Conservation (phyloP, 345 rosid genomes). For the Xanthoceras sorbifolium region DNA sequence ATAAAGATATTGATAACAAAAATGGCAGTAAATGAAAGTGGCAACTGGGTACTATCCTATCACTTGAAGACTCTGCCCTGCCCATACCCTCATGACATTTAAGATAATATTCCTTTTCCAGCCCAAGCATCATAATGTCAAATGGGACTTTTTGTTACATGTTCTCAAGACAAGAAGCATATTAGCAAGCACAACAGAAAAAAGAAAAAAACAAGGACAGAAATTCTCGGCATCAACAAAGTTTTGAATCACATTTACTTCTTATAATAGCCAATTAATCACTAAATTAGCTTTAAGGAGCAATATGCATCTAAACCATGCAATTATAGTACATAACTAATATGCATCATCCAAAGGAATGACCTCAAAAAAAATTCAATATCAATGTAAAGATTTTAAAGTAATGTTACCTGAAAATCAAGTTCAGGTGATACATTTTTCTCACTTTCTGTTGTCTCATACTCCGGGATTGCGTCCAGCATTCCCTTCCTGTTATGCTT, state of each 20-base stretch:
- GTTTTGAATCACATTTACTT: conserved; percentile 13
- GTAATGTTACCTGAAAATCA: conserved; percentile 62
- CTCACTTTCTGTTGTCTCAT: conserved; percentile 52
- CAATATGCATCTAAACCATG: background rate
- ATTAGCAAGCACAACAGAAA: conserved; percentile 14
- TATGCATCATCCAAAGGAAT: background rate
- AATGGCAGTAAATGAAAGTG: conserved; percentile 19
- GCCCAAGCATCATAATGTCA: conserved; percentile 25
- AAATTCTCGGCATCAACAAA: background rate
- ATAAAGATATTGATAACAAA: conserved; percentile 24
- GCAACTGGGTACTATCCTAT: conserved; percentile 21
- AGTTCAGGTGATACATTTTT: conserved; percentile 41
- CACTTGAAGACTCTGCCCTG: conserved; percentile 35
- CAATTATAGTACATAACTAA: conserved; percentile 12
- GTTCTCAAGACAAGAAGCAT: conserved; percentile 47
- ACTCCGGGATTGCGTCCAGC: conserved; percentile 79
- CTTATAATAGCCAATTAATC: background rate
- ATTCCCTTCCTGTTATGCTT: conserved; percentile 54
- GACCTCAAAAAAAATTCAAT: background rate
- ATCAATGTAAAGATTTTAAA: background rate
- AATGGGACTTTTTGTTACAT: conserved; percentile 21
- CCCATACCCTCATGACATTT: conserved; percentile 33
- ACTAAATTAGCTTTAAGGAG: background rate
- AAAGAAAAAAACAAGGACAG: background rate
- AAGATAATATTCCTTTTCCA: conserved; percentile 38